phyloP scores from a whole-genome alignment of 345 rosid species.

The Ailanthus altissimus region DNA sequence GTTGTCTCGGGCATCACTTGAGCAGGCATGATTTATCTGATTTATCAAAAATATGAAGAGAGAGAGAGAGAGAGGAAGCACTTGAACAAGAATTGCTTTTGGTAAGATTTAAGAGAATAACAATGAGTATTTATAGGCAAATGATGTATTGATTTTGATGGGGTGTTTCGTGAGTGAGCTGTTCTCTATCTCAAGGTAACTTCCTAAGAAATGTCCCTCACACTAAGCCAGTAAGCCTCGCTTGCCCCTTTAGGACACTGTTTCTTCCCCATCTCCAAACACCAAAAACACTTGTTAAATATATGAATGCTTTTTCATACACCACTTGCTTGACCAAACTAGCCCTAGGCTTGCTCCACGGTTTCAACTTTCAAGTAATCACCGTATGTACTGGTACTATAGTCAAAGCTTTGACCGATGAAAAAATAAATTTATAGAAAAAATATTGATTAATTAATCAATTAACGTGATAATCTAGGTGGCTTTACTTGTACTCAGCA shows the following conservation, averaged over 20 bases:
- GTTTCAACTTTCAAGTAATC: slow-evolving; percentile 15
- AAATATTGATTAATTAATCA: not conserved
- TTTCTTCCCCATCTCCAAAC: too few relatives aligned
- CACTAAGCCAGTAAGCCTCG: not conserved
- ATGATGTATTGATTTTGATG: too few relatives aligned
- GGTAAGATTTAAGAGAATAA: not conserved
- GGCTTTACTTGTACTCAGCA: not conserved
- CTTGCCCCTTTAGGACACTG: not conserved
- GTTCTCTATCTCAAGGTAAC: slow-evolving; percentile 1
- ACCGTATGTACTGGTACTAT: not conserved
- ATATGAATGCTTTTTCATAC: not conserved
- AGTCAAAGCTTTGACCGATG: not conserved
- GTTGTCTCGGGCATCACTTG: slow-evolving; percentile 53
- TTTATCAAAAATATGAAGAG: not conserved
- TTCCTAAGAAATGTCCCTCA: slow-evolving; percentile 16
- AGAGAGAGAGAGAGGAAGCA: slow-evolving; percentile 14
- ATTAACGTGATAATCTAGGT: not conserved
- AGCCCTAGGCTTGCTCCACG: not conserved
- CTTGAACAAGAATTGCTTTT: not conserved
- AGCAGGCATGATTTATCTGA: slow-evolving; percentile 56
- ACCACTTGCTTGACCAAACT: slow-evolving; percentile 16
- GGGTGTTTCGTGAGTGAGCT: slow-evolving; percentile 17
- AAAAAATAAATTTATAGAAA: too few relatives aligned
- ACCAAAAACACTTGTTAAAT: too few relatives aligned
- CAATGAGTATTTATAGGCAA: slow-evolving; percentile 2